Conservation (phyloP, 2,329 filamentous ascomycete species). For the Cladophialophora exuberans region DNA sequence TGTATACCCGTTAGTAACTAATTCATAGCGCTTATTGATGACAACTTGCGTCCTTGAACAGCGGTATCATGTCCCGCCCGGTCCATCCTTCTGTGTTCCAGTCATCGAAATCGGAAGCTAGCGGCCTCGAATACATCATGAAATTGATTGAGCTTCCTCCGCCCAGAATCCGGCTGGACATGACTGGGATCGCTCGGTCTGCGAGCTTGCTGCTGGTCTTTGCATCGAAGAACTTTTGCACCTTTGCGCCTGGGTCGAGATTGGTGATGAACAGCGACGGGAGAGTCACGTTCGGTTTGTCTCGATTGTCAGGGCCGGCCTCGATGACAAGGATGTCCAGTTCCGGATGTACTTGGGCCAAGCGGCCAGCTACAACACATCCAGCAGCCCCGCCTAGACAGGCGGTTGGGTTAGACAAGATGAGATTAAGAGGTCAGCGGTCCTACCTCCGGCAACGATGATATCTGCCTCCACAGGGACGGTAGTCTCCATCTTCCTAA, state of each 20-base stretch:
- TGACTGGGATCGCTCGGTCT: slow-evolving; percentile 40
- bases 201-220: slow-evolving; percentile 44
- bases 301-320: slow-evolving; percentile 56
- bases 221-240: slow-evolving; percentile 56
- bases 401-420: background rate
- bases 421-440: background rate
- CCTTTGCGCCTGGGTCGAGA: slow-evolving; percentile 53
- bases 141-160: slow-evolving; percentile 65
- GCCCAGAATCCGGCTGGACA: slow-evolving; percentile 60
- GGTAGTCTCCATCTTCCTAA: too few species aligned
- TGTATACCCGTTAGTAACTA: background rate
- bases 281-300: slow-evolving; percentile 53
- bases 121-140: slow-evolving; percentile 53
- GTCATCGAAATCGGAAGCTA: slow-evolving; percentile 45
- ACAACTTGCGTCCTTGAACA: slow-evolving; percentile 53
- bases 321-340: slow-evolving; percentile 60
- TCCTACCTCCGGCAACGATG: slow-evolving; percentile 54
- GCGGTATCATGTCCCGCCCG: slow-evolving; percentile 54
- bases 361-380: slow-evolving; percentile 53
- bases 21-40: slow-evolving; percentile 33
- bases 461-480: slow-evolving; percentile 48
- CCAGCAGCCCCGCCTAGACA: slow-evolving; percentile 52
- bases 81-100: slow-evolving; percentile 60
- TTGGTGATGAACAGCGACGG: slow-evolving; percentile 56
- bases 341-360: slow-evolving; percentile 54